phyloP scores from a whole-genome alignment of 305 asterid species.

The Solanum aculeatissimum region DNA sequence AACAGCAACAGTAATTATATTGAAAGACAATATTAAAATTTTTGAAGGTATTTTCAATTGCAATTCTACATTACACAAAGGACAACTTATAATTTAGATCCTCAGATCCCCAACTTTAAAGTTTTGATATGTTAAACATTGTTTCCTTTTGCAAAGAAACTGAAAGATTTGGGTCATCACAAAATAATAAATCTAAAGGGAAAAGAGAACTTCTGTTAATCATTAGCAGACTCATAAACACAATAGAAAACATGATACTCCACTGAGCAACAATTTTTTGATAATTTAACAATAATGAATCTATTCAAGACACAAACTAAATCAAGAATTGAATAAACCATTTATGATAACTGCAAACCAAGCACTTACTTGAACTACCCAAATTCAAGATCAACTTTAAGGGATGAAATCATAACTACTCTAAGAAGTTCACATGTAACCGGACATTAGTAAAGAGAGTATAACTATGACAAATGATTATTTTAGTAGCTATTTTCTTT shows the following conservation, averaged over 20 bases:
- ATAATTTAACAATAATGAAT: not conserved
- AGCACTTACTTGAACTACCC: not conserved
- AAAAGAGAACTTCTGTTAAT: not conserved
- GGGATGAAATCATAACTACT: not conserved
- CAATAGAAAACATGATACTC: not conserved
- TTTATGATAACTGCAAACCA: not conserved
- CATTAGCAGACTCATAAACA: not conserved
- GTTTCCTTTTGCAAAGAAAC: not conserved
- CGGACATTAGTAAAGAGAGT: not conserved
- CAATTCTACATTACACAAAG: not conserved
- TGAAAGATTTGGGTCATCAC: not conserved
- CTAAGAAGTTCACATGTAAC: not conserved
- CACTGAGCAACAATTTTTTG: not conserved
- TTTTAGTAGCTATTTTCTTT: not conserved
- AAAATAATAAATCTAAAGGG: not conserved
- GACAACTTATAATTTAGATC: not conserved
- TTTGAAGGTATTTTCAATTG: not conserved
- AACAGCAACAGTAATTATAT: not conserved
- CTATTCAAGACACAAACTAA: not conserved
- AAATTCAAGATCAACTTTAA: not conserved
- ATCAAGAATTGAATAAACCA: not conserved
- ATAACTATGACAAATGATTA: not conserved
- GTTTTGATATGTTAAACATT: not conserved
- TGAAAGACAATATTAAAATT: not conserved
- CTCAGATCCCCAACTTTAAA: not conserved